Percentiles rank a stretch among this genome's conserved stretches.
phyloP scores from a whole-genome alignment of 2,329 filamentous ascomycete genomes.

The Hymenoscyphus fraxineus region DNA sequence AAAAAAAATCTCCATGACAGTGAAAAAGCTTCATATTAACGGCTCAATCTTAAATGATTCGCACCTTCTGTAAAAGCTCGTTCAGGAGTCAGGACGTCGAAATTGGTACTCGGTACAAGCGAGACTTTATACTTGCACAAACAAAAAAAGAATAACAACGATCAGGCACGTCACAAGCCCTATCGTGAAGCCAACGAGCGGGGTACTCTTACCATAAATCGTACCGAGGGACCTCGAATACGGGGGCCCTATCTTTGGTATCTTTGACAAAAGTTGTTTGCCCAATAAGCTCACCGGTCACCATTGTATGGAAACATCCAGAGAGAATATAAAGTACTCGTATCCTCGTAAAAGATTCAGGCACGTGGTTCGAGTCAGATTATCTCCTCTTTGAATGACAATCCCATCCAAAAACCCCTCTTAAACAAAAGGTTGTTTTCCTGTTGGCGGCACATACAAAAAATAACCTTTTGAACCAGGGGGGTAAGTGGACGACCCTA shows the following conservation, averaged over 20 bases:
- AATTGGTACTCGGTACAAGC: too few relatives aligned
- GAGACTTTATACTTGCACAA: not conserved
- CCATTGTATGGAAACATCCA: not conserved
- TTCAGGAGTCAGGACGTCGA: too few relatives aligned
- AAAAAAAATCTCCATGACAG: not conserved
- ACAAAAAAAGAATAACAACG: not conserved
- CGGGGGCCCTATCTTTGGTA: not conserved
- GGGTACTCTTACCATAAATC: not conserved
- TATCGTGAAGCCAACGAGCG: not conserved
- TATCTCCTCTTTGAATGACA: not conserved
- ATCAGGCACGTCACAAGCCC: not conserved
- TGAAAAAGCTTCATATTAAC: not conserved
- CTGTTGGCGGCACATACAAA: too few relatives aligned
- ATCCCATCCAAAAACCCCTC: not conserved
- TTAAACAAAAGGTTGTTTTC: too few relatives aligned
- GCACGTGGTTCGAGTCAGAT: not conserved
- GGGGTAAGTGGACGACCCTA: not conserved
- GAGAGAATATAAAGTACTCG: not conserved
- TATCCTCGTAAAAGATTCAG: not conserved
- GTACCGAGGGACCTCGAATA: not conserved
- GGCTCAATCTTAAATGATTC: not conserved
- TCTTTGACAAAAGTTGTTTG: too few relatives aligned
- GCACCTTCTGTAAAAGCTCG: too few relatives aligned
- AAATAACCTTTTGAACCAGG: too few relatives aligned
- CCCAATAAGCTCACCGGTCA: not conserved